Percentiles rank a stretch among this genome's conserved stretches.
Evolutionary conservation across 75 land plant genomes (phyloP).

Genomic region (Sequoiadendron giganteum): DNA sequence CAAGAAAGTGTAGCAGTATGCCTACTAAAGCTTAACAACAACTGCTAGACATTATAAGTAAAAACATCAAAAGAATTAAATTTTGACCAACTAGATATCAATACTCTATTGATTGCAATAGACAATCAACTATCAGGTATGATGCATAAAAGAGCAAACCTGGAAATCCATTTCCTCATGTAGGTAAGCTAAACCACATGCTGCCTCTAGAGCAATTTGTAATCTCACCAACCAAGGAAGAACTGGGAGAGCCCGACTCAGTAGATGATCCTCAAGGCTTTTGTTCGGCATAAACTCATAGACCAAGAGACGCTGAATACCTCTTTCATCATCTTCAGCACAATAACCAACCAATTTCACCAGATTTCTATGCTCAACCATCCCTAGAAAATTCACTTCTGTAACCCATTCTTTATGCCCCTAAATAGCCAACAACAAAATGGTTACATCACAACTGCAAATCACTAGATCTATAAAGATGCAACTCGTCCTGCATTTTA

Average conservation of each 20-base stretch:
- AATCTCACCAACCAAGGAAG: constrained; percentile 67
- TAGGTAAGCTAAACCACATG: constrained; percentile 63
- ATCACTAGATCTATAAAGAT: not conserved
- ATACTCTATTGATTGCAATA: not conserved
- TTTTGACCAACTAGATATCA: not conserved
- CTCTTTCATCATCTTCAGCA: constrained; percentile 89
- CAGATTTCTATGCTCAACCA: constrained; percentile 75
- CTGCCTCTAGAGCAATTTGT: constrained; percentile 62
- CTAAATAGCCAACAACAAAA: constrained; percentile 27
- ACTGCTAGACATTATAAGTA: not conserved
- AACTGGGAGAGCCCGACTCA: constrained; percentile 21
- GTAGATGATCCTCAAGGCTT: constrained; percentile 68
- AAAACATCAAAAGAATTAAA: not conserved
- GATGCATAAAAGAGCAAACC: constrained; percentile 24
- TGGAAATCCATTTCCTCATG: constrained; percentile 79
- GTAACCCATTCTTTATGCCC: constrained; percentile 89
- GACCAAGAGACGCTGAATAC: constrained; percentile 67
- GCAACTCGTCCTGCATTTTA: not conserved
- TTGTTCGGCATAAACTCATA: constrained; percentile 77
- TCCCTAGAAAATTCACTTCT: constrained; percentile 69
- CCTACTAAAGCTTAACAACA: not conserved
- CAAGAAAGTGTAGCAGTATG: not conserved
- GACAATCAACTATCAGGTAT: not conserved
- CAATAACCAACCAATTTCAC: constrained; percentile 80
- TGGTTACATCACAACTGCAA: not conserved